Base-by-base conservation (phyloP, 768 basidiomycete species). In the Panaeolus cyanescens region DNA sequence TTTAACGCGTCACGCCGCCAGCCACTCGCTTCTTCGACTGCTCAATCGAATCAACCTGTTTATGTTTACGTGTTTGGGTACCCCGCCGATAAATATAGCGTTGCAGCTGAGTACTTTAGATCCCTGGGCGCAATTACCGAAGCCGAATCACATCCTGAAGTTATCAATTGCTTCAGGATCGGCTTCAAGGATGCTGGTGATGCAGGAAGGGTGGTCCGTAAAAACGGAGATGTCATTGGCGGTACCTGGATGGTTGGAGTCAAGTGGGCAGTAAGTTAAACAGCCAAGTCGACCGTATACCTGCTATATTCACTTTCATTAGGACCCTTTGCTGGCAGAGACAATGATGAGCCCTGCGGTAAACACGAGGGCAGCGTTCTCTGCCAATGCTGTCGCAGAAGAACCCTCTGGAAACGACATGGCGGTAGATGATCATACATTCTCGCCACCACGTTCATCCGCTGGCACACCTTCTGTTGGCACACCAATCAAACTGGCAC, bases 11-110 rank as follows among this genome's bases (percentile, higher is more conserved):
- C 74, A 17, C 77, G 76, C 8, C 77, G 75, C 34, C 71, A 70
- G 22, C 69, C 63, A 63, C 78, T 62, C 31, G 62, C 61, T 61
- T 71, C 68, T 36, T 58, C 76, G 31, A 40, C 72, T 53, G 60
- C 74, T n/a, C 61, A 72, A 39, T 61, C 77, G 5, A 54, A 74
- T 10, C 81, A 85, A 30, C 78, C 83, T 2, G 71, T 83, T 30
- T 89, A 89, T 67, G 79, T 96, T 33, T 80, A 94, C 68, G 86
- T 96, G 56, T 96, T 93, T 62, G 94, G 94, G n/a, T 96, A 94
- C 70, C 93, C 94, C 5, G 78, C 85, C 32, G 91, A 94, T 72
- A 87, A 87, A 68, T 91, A 89, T 71, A 85, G 83, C 56, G 70
- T 87, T 15, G 86, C 90, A 0, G 85, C 84, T 15, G 90, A 90